phyloP scores from a whole-genome alignment of 768 basidiomycete species.

The Lanmaoa pseudosensibilis region DNA sequence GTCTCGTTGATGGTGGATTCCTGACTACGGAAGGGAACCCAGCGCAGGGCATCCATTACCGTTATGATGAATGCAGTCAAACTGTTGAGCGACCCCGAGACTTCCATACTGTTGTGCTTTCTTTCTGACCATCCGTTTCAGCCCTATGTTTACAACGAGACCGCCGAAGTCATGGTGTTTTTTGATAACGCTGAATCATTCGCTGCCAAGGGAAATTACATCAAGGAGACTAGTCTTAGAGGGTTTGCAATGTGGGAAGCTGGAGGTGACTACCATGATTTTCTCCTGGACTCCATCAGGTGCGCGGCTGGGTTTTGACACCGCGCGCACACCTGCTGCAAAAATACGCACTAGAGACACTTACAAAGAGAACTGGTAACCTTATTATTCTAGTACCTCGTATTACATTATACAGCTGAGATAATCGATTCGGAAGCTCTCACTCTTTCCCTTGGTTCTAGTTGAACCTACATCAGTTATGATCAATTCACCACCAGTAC shows the following conservation, averaged over 20 bases:
- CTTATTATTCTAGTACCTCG: background rate
- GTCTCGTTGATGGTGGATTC: constrained; percentile 56
- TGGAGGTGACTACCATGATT: constrained; percentile 60
- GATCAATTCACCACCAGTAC: background rate
- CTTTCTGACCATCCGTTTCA: constrained; percentile 23
- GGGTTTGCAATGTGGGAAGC: constrained; percentile 75
- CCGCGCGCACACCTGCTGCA: background rate
- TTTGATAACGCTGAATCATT: constrained; percentile 63
- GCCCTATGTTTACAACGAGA: constrained; percentile 65
- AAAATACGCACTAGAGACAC: background rate
- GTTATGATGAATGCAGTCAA: constrained; percentile 64
- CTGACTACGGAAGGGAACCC: constrained; percentile 33
- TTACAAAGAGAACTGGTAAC: background rate
- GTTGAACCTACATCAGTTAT: too few relatives aligned
- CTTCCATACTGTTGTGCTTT: background rate
- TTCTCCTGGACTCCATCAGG: constrained; percentile 58
- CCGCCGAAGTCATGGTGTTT: constrained; percentile 54
- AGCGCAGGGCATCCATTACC: constrained; percentile 47
- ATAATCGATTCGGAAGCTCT: background rate
- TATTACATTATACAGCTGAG: background rate
- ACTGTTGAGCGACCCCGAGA: constrained; percentile 47
- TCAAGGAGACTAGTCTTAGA: constrained; percentile 47
- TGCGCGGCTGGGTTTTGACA: background rate
- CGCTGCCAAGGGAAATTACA: constrained; percentile 56
- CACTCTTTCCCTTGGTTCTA: too few relatives aligned